Percentiles rank a stretch among this genome's conserved stretches.
These are phyloP conservation scores for Magnusiomyces tetraspermus DNA, from an alignment of 1,139 yeast genomes.

Conservation along the genomic window DNA sequence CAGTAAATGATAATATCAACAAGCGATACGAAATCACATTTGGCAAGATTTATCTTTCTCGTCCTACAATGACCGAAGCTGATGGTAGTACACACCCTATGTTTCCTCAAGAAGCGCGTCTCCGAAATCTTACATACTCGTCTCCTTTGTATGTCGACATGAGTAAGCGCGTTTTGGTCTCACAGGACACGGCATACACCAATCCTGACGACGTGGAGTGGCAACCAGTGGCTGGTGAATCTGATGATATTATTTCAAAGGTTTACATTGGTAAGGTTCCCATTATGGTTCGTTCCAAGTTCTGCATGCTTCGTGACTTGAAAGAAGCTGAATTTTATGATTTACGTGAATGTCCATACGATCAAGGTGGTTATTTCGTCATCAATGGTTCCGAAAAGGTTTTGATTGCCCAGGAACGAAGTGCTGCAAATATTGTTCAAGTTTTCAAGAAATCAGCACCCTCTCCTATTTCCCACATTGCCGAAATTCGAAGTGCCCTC, in stretches of 20 bases:
- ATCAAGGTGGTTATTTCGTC: conserved; percentile 98
- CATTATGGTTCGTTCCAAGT: conserved; percentile 92
- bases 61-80: conserved; percentile 98
- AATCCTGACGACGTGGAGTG: conserved; percentile 54
- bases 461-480: conserved; percentile 90
- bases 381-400: conserved; percentile 98
- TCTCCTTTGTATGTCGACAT: conserved; percentile 94
- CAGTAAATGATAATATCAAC: conserved; percentile 80
- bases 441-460: conserved; percentile 97
- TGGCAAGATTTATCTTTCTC: conserved; percentile 92
- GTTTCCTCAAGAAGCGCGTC: conserved; percentile 97
- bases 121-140: conserved; percentile 90
- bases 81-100: conserved; percentile 98
- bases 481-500: conserved; percentile 91
- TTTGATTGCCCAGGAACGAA: conserved; percentile 94
- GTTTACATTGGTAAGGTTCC: conserved; percentile 96
- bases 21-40: conserved; percentile 90
- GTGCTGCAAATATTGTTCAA: conserved; percentile 97
- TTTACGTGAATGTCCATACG: conserved; percentile 96
- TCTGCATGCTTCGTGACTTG: conserved; percentile 85
- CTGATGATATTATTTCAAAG: conserved; percentile 51
- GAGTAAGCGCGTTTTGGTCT: conserved; percentile 79
- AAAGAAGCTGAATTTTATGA: conserved; percentile 94
- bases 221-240: conserved; percentile 48
- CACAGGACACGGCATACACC: conserved; percentile 54